Percentiles rank a stretch among this genome's conserved stretches.
Conservation (phyloP, 192 early-diverging fungal genomes). For the Funneliformis mosseae region DNA sequence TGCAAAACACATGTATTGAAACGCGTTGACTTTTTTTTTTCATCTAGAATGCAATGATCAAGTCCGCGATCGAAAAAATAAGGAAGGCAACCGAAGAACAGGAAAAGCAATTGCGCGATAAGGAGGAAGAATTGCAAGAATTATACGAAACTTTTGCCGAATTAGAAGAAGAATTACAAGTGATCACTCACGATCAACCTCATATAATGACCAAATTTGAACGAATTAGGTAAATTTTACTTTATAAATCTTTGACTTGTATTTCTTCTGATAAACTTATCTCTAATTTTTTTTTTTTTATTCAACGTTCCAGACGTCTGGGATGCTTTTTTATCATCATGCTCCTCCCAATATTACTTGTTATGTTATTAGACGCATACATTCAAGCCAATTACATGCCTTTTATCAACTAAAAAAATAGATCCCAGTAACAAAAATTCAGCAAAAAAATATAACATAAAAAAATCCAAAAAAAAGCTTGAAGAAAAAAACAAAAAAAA, state of each 20-base stretch:
- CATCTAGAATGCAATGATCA: slow-evolving; percentile 7
- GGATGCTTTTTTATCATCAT: slow-evolving; percentile 12
- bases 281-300: neutral
- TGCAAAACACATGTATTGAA: neutral
- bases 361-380: slow-evolving; percentile 14
- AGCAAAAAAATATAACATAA: neutral
- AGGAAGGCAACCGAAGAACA: slow-evolving; percentile 17
- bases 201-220: neutral
- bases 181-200: neutral
- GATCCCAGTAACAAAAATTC: neutral
- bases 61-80: slow-evolving; percentile 14
- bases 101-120: slow-evolving; percentile 13
- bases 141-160: slow-evolving; percentile 24
- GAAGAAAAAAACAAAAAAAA: neutral
- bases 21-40: neutral
- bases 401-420: neutral
- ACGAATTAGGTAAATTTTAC: neutral
- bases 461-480: neutral
- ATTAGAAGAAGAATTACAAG: slow-evolving; percentile 18
- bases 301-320: neutral
- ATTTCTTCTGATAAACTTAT: neutral
- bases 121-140: slow-evolving; percentile 22
- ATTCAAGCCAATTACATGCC: slow-evolving; percentile 1
- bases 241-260: neutral
- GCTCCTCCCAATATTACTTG: slow-evolving; percentile 17